Percentiles rank a stretch among this genome's conserved stretches.
These are phyloP conservation scores for Apiotrichum veenhuisii DNA, from an alignment of 1,284 basidiomycete genomes.

Conservation along the genomic window DNA sequence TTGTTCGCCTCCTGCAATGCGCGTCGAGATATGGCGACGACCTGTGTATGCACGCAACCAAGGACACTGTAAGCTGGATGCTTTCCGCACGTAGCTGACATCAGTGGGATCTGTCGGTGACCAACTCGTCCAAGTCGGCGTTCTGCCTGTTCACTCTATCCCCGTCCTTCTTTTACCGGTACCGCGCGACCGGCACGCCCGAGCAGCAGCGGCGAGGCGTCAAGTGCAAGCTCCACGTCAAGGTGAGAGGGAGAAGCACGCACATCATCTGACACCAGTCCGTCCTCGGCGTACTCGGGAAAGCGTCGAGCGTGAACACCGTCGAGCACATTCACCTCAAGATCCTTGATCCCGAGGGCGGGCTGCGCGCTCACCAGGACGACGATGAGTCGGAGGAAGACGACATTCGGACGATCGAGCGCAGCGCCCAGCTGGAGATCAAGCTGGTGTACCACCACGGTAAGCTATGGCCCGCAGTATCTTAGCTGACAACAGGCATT, in stretches of 20 bases:
- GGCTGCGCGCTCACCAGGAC: slow-evolving; percentile 13
- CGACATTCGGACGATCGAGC: slow-evolving; percentile 10
- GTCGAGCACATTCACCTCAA: slow-evolving; percentile 43
- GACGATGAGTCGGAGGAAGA: slow-evolving; percentile 13
- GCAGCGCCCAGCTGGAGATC: slow-evolving; percentile 21
- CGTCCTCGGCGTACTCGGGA: slow-evolving; percentile 43
- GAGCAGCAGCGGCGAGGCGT: slow-evolving; percentile 33
- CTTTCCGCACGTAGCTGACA: not conserved
- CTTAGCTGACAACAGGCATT: slow-evolving; percentile 32
- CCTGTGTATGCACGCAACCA: slow-evolving; percentile 41
- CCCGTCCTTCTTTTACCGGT: slow-evolving; percentile 41
- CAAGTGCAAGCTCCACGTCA: slow-evolving; percentile 45
- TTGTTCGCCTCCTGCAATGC: slow-evolving; percentile 45
- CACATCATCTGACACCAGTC: slow-evolving; percentile 27
- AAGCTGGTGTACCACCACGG: slow-evolving; percentile 48
- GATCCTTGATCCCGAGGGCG: slow-evolving; percentile 38
- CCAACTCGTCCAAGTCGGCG: slow-evolving; percentile 46
- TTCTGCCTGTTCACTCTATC: slow-evolving; percentile 45
- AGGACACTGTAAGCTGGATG: slow-evolving; percentile 26
- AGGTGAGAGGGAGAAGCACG: slow-evolving; percentile 28
- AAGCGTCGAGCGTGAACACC: slow-evolving; percentile 32
- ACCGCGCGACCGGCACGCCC: slow-evolving; percentile 23
- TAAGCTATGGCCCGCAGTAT: slow-evolving; percentile 11
- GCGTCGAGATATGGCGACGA: slow-evolving; percentile 48
- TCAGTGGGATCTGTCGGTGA: slow-evolving; percentile 45